These are phyloP conservation scores for Lepidium aucheri DNA, from an alignment of 345 rosid species.

Conservation along the genomic window DNA sequence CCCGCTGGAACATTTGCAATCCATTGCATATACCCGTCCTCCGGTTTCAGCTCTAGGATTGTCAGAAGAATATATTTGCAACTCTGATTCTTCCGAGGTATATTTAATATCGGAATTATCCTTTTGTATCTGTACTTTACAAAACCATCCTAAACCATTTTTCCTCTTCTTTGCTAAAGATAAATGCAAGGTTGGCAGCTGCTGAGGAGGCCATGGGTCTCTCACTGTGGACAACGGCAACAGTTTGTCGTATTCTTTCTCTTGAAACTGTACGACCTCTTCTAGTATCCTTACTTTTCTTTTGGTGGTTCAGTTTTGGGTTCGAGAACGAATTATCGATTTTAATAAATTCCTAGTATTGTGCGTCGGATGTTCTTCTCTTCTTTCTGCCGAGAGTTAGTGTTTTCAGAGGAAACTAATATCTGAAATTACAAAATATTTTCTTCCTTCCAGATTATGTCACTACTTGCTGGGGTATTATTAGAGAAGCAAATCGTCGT, in stretches of 20 bases:
- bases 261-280: constrained; percentile 72
- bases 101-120: constrained; percentile 4
- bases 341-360: not conserved
- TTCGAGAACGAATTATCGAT: not conserved
- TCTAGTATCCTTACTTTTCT: constrained; percentile 12
- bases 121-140: constrained; percentile 1
- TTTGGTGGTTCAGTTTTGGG: not conserved
- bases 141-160: constrained; percentile 12
- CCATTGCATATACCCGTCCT: constrained; percentile 66
- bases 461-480: constrained; percentile 74
- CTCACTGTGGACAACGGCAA: constrained; percentile 94
- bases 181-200: constrained; percentile 57
- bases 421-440: not conserved
- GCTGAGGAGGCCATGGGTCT: constrained; percentile 91
- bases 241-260: constrained; percentile 86
- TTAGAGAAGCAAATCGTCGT: constrained; percentile 84
- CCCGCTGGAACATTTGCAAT: constrained; percentile 89
- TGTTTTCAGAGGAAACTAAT: not conserved
- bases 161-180: constrained; percentile 37
- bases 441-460: constrained; percentile 53
- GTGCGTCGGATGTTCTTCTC: not conserved
- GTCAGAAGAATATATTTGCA: constrained; percentile 34
- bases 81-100: constrained; percentile 67
- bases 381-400: constrained; percentile 18
- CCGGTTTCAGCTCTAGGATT: constrained; percentile 51